Conservation (phyloP, 2,329 filamentous ascomycete genomes). For the Penicillium paneum region DNA sequence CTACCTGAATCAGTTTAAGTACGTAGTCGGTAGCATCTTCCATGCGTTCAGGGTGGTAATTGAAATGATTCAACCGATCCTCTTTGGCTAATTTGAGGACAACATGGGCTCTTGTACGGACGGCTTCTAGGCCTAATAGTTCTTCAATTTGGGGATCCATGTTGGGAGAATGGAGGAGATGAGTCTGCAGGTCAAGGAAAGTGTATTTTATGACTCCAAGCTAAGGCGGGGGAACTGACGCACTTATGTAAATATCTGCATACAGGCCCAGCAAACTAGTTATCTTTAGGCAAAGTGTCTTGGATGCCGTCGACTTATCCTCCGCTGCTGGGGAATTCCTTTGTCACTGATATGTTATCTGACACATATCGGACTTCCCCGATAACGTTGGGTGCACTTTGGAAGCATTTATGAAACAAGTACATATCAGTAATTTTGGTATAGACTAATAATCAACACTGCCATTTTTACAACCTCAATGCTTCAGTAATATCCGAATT, state of each 20-base stretch:
- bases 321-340: not conserved
- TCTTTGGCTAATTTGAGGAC: constrained; percentile 38
- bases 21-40: constrained; percentile 45
- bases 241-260: constrained; percentile 8
- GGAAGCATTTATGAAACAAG: not conserved
- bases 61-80: constrained; percentile 44
- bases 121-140: constrained; percentile 29
- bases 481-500: not conserved
- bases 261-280: not conserved
- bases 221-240: constrained; percentile 3
- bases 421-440: constrained; percentile 3
- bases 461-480: constrained; percentile 1
- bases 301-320: not conserved
- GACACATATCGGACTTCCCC: not conserved
- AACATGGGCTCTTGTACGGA: constrained; percentile 26
- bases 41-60: constrained; percentile 41
- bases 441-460: constrained; percentile 11
- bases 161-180: not conserved
- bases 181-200: not conserved
- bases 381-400: not conserved
- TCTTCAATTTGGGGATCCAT: constrained; percentile 26
- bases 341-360: constrained; percentile 8
- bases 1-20: constrained; percentile 44
- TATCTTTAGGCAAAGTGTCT: not conserved
- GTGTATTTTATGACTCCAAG: not conserved